These are phyloP conservation scores for Colletotrichum lindemuthianum DNA, from an alignment of 2,329 filamentous ascomycete species.

Conservation along the genomic window DNA sequence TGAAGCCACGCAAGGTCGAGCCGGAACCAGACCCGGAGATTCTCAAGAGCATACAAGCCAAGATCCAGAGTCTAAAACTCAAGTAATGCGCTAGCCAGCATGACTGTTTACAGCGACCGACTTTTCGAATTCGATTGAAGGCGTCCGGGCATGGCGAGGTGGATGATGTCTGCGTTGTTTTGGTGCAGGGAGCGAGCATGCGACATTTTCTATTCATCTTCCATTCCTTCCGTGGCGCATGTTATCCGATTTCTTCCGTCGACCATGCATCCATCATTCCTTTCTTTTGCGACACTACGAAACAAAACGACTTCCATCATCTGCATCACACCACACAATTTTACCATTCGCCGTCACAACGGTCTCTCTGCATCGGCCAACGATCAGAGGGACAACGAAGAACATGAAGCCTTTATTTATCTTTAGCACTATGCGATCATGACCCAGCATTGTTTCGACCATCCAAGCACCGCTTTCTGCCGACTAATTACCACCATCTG, in stretches of 20 bases:
- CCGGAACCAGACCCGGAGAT: conserved; percentile 70
- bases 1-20: conserved; percentile 68
- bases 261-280: conserved; percentile 26
- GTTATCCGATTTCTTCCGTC: conserved; percentile 22
- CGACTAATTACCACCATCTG: conserved; percentile 13
- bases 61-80: conserved; percentile 57
- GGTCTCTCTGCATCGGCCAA: conserved; percentile 8
- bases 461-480: conserved; percentile 13
- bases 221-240: conserved; percentile 12
- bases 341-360: conserved; percentile 26
- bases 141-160: conserved; percentile 24
- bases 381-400: conserved; percentile 29
- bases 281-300: conserved; percentile 33
- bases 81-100: conserved; percentile 15
- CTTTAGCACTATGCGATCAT: conserved; percentile 21
- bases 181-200: conserved; percentile 24
- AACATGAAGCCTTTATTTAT: conserved; percentile 26
- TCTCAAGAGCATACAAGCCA: conserved; percentile 65
- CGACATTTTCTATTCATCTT: conserved; percentile 27
- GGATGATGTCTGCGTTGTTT: conserved; percentile 19
- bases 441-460: conserved; percentile 20
- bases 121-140: conserved; percentile 25
- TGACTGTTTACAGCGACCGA: conserved; percentile 13
- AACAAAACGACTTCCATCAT: conserved; percentile 28
- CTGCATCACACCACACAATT: conserved; percentile 28